These are phyloP conservation scores for Dicorynia guianensis DNA, from an alignment of 306 rosid species.

Conservation along the genomic window DNA sequence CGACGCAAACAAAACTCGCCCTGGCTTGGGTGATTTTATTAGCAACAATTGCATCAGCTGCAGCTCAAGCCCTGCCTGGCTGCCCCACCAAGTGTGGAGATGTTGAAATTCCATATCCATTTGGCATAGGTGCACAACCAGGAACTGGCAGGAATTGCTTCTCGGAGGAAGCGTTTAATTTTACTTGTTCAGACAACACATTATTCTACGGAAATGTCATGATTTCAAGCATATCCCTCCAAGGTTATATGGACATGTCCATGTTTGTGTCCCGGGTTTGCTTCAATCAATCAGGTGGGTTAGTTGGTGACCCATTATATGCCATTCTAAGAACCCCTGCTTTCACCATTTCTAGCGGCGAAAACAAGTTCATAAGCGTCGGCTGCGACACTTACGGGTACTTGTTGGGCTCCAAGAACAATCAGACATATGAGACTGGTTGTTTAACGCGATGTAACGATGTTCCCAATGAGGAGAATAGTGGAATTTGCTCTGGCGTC, in stretches of 20 bases:
- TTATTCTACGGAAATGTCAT: background rate
- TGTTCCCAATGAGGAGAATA: background rate
- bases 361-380: slow-evolving; percentile 35
- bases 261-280: background rate
- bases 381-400: slow-evolving; percentile 37
- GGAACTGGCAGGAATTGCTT: slow-evolving; percentile 21
- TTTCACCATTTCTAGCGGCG: slow-evolving; percentile 30
- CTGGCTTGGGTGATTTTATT: background rate
- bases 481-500: slow-evolving; percentile 24
- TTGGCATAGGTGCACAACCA: slow-evolving; percentile 31
- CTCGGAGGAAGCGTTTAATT: background rate
- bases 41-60: background rate
- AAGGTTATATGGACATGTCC: slow-evolving; percentile 8
- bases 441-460: slow-evolving; percentile 1
- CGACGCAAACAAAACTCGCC: background rate
- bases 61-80: slow-evolving; percentile 24
- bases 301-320: fast-evolving
- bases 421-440: background rate
- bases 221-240: slow-evolving; percentile 28
- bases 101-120: slow-evolving; percentile 58
- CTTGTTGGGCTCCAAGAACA: fast-evolving
- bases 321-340: fast-evolving
- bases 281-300: background rate
- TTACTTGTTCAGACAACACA: slow-evolving; percentile 26
- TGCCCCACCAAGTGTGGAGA: slow-evolving; percentile 48